Conservation (phyloP, 2,329 filamentous ascomycete species). For the Talaromyces sp. region DNA sequence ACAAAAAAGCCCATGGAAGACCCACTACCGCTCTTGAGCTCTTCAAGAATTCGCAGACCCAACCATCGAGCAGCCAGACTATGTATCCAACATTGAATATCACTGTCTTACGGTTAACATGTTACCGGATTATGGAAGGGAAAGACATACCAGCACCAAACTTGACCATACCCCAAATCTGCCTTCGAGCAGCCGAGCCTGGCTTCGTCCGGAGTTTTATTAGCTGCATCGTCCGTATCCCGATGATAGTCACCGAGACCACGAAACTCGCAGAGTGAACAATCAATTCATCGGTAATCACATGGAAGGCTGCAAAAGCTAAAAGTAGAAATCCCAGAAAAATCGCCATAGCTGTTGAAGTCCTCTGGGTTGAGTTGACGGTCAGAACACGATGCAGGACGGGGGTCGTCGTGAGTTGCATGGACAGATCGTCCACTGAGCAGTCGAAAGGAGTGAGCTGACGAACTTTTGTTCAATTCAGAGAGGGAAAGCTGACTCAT, state of each 20-base stretch:
- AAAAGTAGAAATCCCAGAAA: slow-evolving; percentile 16
- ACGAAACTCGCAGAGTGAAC: slow-evolving; percentile 40
- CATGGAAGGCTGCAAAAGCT: slow-evolving; percentile 41
- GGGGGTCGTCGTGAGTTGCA: slow-evolving; percentile 44
- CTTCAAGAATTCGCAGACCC: slow-evolving; percentile 30
- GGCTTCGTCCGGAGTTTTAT: slow-evolving; percentile 22
- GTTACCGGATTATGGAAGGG: not conserved
- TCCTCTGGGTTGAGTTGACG: slow-evolving; percentile 27
- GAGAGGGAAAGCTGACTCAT: slow-evolving; percentile 1
- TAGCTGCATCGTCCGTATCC: slow-evolving; percentile 26
- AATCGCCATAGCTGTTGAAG: slow-evolving; percentile 20
- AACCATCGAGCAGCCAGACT: slow-evolving; percentile 42
- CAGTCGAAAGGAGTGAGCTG: not conserved
- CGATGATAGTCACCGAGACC: slow-evolving; percentile 35
- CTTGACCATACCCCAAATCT: not conserved
- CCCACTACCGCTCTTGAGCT: slow-evolving; percentile 31
- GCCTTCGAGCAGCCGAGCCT: not conserved
- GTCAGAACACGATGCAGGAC: slow-evolving; percentile 42
- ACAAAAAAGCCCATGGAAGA: slow-evolving; percentile 37
- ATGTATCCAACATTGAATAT: slow-evolving; percentile 39
- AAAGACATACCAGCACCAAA: not conserved
- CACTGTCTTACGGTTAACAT: slow-evolving; percentile 15
- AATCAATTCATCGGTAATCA: slow-evolving; percentile 44
- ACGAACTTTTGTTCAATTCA: not conserved
- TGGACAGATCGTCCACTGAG: slow-evolving; percentile 40